A percentile compares a stretch with the other conserved stretches of the same genome.
These are phyloP conservation scores for Penicillium cinerascens DNA, from an alignment of 495 filamentous ascomycete genomes.

Conservation along the genomic window DNA sequence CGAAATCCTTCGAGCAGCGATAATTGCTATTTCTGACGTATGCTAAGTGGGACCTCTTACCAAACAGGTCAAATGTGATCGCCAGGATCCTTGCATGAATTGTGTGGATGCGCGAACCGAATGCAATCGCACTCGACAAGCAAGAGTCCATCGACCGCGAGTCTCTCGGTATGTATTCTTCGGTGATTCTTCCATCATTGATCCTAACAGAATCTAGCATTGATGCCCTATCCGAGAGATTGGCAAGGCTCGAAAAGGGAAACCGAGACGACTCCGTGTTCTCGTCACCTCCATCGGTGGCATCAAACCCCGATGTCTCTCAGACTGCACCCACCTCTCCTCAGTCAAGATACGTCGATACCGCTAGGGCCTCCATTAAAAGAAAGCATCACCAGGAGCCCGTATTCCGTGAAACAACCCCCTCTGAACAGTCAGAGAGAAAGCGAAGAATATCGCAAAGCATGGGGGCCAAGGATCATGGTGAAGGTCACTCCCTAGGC, in stretches of 20 bases:
- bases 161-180: conserved; percentile 16
- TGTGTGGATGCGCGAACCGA: conserved; percentile 22
- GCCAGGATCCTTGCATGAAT: conserved; percentile 26
- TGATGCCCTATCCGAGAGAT: conserved; percentile 19
- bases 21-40: not conserved
- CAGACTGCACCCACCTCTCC: conserved; percentile 9
- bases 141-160: conserved; percentile 24
- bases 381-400: conserved; percentile 3
- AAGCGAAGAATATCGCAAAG: conserved; percentile 17
- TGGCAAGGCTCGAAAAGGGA: conserved; percentile 22
- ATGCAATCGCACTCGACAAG: conserved; percentile 23
- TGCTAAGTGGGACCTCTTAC: not conserved
- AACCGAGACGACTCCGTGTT: conserved; percentile 1
- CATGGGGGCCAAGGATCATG: conserved; percentile 4
- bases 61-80: conserved; percentile 29
- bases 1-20: not conserved
- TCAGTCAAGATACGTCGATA: not conserved
- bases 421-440: not conserved
- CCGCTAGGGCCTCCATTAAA: not conserved
- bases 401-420: not conserved
- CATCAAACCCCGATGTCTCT: conserved; percentile 3
- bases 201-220: conserved; percentile 11
- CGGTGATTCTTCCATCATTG: no score
- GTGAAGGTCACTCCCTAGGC: conserved; percentile 19
- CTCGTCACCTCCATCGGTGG: conserved; percentile 8